phyloP scores from a whole-genome alignment of 2,329 filamentous ascomycete genomes.

The Cladosporium cucumerinum region DNA sequence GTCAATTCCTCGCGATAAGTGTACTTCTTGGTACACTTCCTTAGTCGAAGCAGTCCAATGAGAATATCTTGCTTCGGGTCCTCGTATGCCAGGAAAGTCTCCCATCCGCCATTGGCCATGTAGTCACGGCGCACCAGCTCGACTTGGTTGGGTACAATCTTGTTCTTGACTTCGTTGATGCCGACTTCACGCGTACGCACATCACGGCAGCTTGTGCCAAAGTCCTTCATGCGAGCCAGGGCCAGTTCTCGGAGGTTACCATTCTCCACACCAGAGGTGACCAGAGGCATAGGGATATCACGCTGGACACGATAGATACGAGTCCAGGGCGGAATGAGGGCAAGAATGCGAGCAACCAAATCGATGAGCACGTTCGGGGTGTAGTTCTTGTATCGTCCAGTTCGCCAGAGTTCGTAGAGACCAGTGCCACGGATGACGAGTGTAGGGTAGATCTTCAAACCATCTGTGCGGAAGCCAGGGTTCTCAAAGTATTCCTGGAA shows the following conservation, averaged over 20 bases:
- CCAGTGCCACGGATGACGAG: constrained; percentile 95
- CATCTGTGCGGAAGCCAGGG: constrained; percentile 91
- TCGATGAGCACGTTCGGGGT: constrained; percentile 96
- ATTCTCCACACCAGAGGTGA: constrained; percentile 98
- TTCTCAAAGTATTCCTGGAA: constrained; percentile 98
- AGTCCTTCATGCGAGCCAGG: constrained; percentile 97
- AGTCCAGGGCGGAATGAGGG: constrained; percentile 94
- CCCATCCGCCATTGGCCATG: constrained; percentile 92
- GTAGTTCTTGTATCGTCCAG: constrained; percentile 96
- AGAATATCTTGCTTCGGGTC: constrained; percentile 98
- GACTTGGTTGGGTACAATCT: constrained; percentile 93
- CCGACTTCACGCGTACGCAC: constrained; percentile 95
- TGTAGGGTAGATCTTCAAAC: constrained; percentile 96
- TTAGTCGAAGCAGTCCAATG: constrained; percentile 80
- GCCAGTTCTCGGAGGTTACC: constrained; percentile 92
- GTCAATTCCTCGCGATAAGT: constrained; percentile 87
- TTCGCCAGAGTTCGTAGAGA: constrained; percentile 95
- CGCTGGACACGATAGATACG: constrained; percentile 97
- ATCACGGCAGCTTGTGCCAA: constrained; percentile 93
- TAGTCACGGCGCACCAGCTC: constrained; percentile 95
- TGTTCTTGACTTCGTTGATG: constrained; percentile 98
- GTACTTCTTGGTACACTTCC: constrained; percentile 87
- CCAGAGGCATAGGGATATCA: constrained; percentile 98
- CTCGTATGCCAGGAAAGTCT: constrained; percentile 96
- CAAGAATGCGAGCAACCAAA: constrained; percentile 91